Percentiles rank a stretch among this genome's conserved stretches.
Evolutionary conservation across 352 stramenopile genomes (phyloP).

Genomic region (Phytopythium montanum): DNA sequence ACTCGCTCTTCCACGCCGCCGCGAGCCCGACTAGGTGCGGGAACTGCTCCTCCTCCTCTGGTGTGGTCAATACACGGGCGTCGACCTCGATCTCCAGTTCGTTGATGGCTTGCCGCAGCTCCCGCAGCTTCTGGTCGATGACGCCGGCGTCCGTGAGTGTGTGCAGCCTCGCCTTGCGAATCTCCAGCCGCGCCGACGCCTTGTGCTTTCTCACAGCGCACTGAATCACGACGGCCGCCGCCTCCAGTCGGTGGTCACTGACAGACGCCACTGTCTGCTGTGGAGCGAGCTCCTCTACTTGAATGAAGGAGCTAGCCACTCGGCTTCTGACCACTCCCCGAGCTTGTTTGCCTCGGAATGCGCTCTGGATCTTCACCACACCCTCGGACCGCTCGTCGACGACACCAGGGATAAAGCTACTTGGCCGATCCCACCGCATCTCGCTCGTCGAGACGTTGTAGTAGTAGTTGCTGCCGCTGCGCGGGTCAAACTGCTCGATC

Average conservation of each 20-base stretch:
- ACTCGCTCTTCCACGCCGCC: constrained; percentile 19
- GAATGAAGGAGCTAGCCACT: not conserved
- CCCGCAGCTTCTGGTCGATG: constrained; percentile 35
- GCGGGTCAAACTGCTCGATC: constrained; percentile 48
- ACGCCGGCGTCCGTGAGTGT: constrained; percentile 22
- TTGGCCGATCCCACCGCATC: constrained; percentile 41
- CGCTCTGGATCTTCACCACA: constrained; percentile 55
- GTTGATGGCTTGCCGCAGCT: constrained; percentile 34
- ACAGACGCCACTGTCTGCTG: not conserved
- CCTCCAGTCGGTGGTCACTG: constrained; percentile 20
- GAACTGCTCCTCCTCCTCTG: constrained; percentile 26
- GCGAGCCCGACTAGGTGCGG: constrained; percentile 32
- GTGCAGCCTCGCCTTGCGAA: constrained; percentile 22
- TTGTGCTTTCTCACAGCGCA: constrained; percentile 40
- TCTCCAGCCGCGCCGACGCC: constrained; percentile 24
- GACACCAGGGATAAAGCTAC: constrained; percentile 24
- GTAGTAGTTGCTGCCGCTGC: constrained; percentile 34
- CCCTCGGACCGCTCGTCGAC: constrained; percentile 29
- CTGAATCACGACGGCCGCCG: constrained; percentile 50
- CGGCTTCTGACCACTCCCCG: constrained; percentile 30
- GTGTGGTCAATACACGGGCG: constrained; percentile 17
- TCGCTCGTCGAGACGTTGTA: constrained; percentile 38
- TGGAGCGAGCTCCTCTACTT: not conserved
- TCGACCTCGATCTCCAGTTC: constrained; percentile 44
- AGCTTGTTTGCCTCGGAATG: constrained; percentile 37